Evolutionary conservation across 768 basidiomycete species (phyloP), one percentile per base, ranked within the genome.

Genomic region (Dentipellis sp.): DNA sequence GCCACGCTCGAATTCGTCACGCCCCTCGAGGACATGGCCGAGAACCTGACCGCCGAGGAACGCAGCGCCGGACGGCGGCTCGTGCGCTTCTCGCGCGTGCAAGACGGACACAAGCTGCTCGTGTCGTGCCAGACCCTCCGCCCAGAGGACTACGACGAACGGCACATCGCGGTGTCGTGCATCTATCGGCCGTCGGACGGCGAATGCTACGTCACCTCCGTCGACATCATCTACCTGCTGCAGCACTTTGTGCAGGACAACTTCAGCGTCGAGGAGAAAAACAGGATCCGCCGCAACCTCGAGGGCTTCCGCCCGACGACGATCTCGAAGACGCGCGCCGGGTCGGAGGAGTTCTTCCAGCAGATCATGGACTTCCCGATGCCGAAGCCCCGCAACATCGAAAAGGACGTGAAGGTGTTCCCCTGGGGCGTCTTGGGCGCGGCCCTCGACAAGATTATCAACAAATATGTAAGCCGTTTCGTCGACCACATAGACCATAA

Each of bases 221-320:
- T 97, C 62, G 95, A 98, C 68, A 86, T 95, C 69, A 94, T 98
- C 64, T 91, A 87, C 67, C 79, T 98, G 34, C 81, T 98, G 53
- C 92, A 97, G 72, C 83, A 84, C 60, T 72, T 88, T 50, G 78
- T 82, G 40, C 91, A 87, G 46, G 72, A 73, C 3, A 78, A 86
- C 51, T 94, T 97, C 65, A 85, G 84, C 34, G 88, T 97, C 50
- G 93, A 97, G 70, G 95, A 97, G 77, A 97, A 95, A 78, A 97
- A 97, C 65, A 78, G 95, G 53, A 95, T 97, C 63, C 77, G 95
- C 59, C 80, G 94, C 56, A 98, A 98, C 69, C 75, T 99, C 34
- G 94, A 99, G 69, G 91, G 90, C 22, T 87, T 97, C 65, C 79
- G 85, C 52, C 95, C 95, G 1, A 86, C 82, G 54, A 97, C 94